Percentiles rank a stretch among this genome's conserved stretches.
Conservation (phyloP, 2,329 filamentous ascomycete genomes). For the Ophiocordyceps australis region DNA sequence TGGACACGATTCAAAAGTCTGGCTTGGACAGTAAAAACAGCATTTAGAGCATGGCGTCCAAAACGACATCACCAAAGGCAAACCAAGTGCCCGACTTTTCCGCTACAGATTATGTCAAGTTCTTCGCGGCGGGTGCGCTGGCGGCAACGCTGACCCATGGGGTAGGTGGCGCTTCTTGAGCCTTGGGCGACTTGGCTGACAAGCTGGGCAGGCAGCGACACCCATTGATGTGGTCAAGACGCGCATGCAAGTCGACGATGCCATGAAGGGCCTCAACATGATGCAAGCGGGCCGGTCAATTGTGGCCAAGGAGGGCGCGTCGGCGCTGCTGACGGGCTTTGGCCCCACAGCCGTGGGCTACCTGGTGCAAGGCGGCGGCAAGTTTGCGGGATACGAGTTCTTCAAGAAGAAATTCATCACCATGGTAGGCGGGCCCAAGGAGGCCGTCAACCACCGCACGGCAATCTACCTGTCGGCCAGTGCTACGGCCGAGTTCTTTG, state of each 20-base stretch:
- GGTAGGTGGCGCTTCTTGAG: slow-evolving; percentile 12
- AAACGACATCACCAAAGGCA: too few species aligned
- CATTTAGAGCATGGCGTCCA: too few species aligned
- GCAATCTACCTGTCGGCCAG: slow-evolving; percentile 56
- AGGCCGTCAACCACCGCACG: slow-evolving; percentile 24
- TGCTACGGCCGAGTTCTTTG: slow-evolving; percentile 52
- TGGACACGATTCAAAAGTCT: too few species aligned
- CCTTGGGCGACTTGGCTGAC: not conserved
- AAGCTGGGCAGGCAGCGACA: slow-evolving; percentile 27
- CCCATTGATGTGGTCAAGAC: slow-evolving; percentile 66
- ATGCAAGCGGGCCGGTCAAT: slow-evolving; percentile 64
- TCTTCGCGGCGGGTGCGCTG: slow-evolving; percentile 32
- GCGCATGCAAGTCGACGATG: slow-evolving; percentile 75
- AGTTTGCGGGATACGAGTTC: slow-evolving; percentile 86
- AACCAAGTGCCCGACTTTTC: slow-evolving; percentile 22
- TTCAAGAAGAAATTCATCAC: slow-evolving; percentile 82
- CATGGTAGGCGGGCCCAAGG: slow-evolving; percentile 34
- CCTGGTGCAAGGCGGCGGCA: slow-evolving; percentile 77
- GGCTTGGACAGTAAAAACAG: too few species aligned
- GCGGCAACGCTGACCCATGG: slow-evolving; percentile 32
- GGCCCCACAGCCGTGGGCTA: slow-evolving; percentile 77
- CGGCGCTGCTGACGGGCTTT: slow-evolving; percentile 65
- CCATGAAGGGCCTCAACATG: slow-evolving; percentile 70
- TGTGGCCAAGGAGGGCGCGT: slow-evolving; percentile 60
- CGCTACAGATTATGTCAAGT: slow-evolving; percentile 27